phyloP scores from a whole-genome alignment of 768 basidiomycete species.

The Leccinellum rugosiceps region DNA sequence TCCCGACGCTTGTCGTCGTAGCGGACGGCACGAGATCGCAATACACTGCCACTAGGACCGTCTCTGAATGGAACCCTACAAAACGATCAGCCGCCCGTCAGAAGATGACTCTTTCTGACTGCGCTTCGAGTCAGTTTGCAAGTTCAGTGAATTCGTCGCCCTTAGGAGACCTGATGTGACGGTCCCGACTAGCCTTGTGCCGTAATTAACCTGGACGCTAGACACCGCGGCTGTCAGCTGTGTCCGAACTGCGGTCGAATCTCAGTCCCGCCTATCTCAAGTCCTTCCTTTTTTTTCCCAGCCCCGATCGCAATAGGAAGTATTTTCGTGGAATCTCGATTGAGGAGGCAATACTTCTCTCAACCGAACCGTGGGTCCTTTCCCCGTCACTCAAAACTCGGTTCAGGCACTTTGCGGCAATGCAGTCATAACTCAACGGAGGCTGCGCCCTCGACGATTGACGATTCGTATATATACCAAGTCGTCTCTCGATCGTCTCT shows the following conservation, averaged over 20 bases:
- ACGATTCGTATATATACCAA: slow-evolving; percentile 17
- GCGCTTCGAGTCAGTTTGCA: background rate
- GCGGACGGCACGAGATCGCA: background rate
- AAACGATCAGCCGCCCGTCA: background rate
- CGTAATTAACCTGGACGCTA: slow-evolving; percentile 8
- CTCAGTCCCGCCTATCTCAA: background rate
- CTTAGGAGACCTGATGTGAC: background rate
- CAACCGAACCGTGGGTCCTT: slow-evolving; percentile 3
- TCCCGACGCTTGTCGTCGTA: background rate
- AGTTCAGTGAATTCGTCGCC: background rate
- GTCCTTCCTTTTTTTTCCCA: background rate
- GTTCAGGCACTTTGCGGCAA: slow-evolving; percentile 23
- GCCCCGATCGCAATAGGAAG: slow-evolving; percentile 14
- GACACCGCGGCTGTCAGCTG: slow-evolving; percentile 17
- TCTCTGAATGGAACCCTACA: background rate
- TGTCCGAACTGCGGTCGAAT: background rate
- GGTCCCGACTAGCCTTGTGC: slow-evolving; percentile 8
- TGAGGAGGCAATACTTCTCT: slow-evolving; percentile 16
- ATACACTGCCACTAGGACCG: slow-evolving; percentile 2
- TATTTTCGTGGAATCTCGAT: slow-evolving; percentile 12
- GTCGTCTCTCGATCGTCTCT: background rate
- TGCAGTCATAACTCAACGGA: slow-evolving; percentile 20
- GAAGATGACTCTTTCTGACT: background rate
- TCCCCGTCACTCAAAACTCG: background rate
- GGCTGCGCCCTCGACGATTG: slow-evolving; percentile 27